A percentile compares a stretch with the other conserved stretches of the same genome.
Conservation (phyloP, 148 eudicot genomes). For the Arctostaphylos glauca region DNA sequence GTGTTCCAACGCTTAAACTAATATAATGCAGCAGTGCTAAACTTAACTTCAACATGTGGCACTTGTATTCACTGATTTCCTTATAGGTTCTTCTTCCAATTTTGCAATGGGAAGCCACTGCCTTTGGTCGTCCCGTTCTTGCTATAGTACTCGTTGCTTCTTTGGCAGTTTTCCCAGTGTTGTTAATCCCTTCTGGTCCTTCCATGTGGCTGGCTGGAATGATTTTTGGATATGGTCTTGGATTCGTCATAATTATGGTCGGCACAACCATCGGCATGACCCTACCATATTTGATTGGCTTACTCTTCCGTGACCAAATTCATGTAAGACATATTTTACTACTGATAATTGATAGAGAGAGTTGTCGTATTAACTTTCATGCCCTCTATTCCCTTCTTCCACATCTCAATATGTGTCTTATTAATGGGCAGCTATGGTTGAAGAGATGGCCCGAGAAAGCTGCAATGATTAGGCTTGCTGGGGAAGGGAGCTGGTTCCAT, state of each 20-base stretch:
- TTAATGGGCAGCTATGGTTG: constrained; percentile 63
- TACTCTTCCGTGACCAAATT: constrained; percentile 66
- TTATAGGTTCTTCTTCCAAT: constrained; percentile 75
- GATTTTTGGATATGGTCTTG: constrained; percentile 93
- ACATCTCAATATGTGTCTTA: constrained; percentile 8
- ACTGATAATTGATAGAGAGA: not conserved
- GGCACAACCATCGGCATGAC: constrained; percentile 89
- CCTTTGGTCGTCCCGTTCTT: constrained; percentile 88
- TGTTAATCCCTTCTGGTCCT: constrained; percentile 86
- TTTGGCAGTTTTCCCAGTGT: constrained; percentile 72
- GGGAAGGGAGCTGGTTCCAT: constrained; percentile 79
- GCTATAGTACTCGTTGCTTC: constrained; percentile 82
- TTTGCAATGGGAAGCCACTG: constrained; percentile 88
- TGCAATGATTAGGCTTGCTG: constrained; percentile 80
- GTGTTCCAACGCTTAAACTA: too few species aligned
- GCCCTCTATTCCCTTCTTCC: not conserved
- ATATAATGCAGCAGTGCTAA: not conserved
- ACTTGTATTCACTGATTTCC: constrained; percentile 15
- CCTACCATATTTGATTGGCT: constrained; percentile 72
- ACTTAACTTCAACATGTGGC: not conserved
- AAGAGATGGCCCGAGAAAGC: constrained; percentile 86
- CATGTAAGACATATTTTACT: constrained; percentile 59
- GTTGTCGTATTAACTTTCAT: not conserved
- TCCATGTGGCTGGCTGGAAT: constrained; percentile 98
- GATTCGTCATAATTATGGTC: constrained; percentile 85